These are phyloP conservation scores for Ceratobasidium theobromae DNA, from an alignment of 1,284 basidiomycete species.

Conservation along the genomic window DNA sequence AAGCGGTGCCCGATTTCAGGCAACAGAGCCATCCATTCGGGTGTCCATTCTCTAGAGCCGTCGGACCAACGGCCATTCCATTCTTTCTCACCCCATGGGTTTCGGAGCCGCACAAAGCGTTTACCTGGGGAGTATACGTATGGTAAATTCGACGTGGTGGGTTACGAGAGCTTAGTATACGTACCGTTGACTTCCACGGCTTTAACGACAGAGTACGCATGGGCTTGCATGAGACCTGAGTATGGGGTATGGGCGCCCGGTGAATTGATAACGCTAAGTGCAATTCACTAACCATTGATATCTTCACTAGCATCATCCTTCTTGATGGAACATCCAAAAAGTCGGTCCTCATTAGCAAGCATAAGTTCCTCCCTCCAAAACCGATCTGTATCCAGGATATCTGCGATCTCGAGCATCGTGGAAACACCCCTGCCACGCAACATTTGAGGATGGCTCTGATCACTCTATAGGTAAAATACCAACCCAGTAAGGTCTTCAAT, in stretches of 20 bases:
- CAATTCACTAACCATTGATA: constrained; percentile 38
- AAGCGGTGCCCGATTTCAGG: constrained; percentile 48
- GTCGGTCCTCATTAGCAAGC: constrained; percentile 49
- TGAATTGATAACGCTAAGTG: constrained; percentile 35
- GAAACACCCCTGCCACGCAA: constrained; percentile 21
- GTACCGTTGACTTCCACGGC: constrained; percentile 54
- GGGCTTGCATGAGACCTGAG: constrained; percentile 44
- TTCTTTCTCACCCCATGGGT: constrained; percentile 52
- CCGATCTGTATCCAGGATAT: constrained; percentile 40
- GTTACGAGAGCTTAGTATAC: constrained; percentile 28
- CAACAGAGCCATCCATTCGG: constrained; percentile 47
- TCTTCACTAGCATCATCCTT: constrained; percentile 32
- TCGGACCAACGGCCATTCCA: constrained; percentile 58
- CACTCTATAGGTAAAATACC: background rate
- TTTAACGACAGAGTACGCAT: constrained; percentile 56
- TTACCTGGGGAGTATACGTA: too few relatives aligned
- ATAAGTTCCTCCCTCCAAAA: constrained; percentile 41
- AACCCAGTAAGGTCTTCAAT: constrained; percentile 34
- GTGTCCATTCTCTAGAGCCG: constrained; percentile 55
- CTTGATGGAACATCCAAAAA: constrained; percentile 49
- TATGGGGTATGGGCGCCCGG: too few relatives aligned
- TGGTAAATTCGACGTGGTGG: too few relatives aligned
- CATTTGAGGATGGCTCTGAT: background rate
- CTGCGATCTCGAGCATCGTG: constrained; percentile 35
- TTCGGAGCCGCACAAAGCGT: constrained; percentile 44